Base-by-base conservation (phyloP, 2,329 filamentous ascomycete genomes). In the Dactylellina parvicollis region DNA sequence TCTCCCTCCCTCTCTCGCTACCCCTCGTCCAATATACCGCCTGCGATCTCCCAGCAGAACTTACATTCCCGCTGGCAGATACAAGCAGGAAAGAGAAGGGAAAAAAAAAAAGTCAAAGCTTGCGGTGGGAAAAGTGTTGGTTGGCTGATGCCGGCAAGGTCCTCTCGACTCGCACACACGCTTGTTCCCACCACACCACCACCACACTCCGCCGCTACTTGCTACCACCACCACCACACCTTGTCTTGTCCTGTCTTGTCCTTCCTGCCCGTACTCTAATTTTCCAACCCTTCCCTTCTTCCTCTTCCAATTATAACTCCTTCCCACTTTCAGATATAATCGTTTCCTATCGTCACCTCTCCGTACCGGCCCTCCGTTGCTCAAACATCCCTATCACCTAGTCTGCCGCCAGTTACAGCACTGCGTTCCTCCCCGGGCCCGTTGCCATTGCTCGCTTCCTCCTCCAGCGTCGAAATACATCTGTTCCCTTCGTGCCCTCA, bases 261-360 rank as follows among this genome's bases (percentile, higher is more conserved):
- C 30, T 22, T 54, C 28, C 36, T 42, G 46, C 24, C 18, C 5
- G 8, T 18, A 4, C 26, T 46, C 38, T 62, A 42, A 57, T 30
- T 46, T 69, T 60, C 69, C 64, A 55, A 59, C 55, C 42, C 49
- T 66, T 72, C 65, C 61, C 54, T 52, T 65, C 62, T 50, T 69
- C 66, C 62, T 66, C 75, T 75, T 76, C 75, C 75, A 70, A 75
- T 76, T 74, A 74, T 75, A 46, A 72, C 64, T 74, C 62, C 61
- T 64, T 57, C 61, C 74, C 50, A 61, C 56, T 26, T 65, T 70
- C 42, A 18, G 14, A 60, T 50, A 69, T 38, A 54, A n/a, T 55
- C 32, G 26, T 46, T 47, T 60, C 28, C 40, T 42, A 52, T 65
- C 60, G 16, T 46, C 49, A 55, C 46, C 42, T 57, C 59, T 44